Conservation (phyloP, 257 asterid genomes). For the Lycium ferocissimum region DNA sequence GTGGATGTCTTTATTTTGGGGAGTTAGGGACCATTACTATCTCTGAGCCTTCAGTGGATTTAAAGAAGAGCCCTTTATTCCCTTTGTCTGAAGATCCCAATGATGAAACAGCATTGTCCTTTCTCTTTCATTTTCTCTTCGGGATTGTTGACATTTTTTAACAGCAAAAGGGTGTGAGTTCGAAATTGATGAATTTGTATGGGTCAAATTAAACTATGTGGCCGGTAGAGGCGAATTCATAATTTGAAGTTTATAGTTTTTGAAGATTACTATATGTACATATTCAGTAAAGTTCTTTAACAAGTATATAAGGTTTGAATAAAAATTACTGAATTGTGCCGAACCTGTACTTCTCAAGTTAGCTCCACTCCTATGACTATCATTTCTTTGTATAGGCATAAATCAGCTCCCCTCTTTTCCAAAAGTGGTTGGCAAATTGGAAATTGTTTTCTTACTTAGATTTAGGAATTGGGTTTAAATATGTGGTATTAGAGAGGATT, state of each 20-base stretch:
- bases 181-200: neutral
- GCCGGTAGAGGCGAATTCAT: too few species aligned
- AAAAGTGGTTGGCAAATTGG: neutral
- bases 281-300: neutral
- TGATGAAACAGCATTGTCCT: conserved; percentile 36
- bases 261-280: neutral
- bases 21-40: conserved; percentile 47
- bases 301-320: neutral
- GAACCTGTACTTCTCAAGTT: neutral
- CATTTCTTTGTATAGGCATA: neutral
- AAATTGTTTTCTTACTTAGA: too few species aligned
- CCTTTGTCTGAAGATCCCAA: conserved; percentile 57
- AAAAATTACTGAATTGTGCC: neutral
- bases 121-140: conserved; percentile 43
- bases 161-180: neutral
- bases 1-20: conserved; percentile 24
- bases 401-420: too few species aligned
- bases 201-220: neutral
- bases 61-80: conserved; percentile 59
- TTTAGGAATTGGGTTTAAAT: neutral
- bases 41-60: conserved; percentile 23
- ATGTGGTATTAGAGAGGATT: neutral
- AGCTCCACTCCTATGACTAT: neutral
- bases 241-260: too few species aligned
- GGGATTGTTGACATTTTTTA: conserved; percentile 23